Evolutionary conservation across 225 moss, liverwort and hornwort genomes (phyloP).

Genomic region (Pseudisothecium myosuroides): DNA sequence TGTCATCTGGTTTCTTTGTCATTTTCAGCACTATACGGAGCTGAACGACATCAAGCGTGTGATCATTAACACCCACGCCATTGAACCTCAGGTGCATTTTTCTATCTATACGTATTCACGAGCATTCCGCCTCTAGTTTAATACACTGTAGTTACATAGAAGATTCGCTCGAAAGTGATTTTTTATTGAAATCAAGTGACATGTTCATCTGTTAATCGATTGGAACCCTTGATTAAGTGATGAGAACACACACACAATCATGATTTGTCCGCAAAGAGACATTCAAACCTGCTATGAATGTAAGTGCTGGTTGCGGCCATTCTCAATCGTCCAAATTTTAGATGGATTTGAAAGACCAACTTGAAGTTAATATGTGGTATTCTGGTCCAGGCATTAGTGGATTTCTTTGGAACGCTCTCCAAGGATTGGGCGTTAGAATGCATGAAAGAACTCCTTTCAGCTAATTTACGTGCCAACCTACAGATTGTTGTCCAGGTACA

Average conservation of each 20-base stretch:
- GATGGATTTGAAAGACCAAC: background rate
- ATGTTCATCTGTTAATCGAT: background rate
- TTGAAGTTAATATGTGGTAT: background rate
- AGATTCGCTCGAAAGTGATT: background rate
- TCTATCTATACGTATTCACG: background rate
- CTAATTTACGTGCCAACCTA: constrained; percentile 71
- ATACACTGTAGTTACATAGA: background rate
- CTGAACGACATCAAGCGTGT: constrained; percentile 90
- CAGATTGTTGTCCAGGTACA: constrained; percentile 87
- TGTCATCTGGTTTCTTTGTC: background rate
- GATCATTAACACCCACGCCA: constrained; percentile 80
- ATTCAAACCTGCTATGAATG: background rate
- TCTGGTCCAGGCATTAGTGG: constrained; percentile 59
- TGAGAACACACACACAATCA: background rate
- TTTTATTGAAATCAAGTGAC: no score
- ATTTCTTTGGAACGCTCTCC: constrained; percentile 87
- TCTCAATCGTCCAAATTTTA: background rate
- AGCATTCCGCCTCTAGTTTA: background rate
- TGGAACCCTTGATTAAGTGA: background rate
- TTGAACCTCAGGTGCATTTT: constrained; percentile 68
- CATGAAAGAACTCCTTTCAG: constrained; percentile 88
- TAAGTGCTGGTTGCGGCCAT: background rate
- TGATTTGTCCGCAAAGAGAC: background rate
- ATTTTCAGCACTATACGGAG: constrained; percentile 74
- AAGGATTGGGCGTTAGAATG: constrained; percentile 95